phyloP scores from a whole-genome alignment of 495 filamentous ascomycete genomes.

The Tuber melanosporum region DNA sequence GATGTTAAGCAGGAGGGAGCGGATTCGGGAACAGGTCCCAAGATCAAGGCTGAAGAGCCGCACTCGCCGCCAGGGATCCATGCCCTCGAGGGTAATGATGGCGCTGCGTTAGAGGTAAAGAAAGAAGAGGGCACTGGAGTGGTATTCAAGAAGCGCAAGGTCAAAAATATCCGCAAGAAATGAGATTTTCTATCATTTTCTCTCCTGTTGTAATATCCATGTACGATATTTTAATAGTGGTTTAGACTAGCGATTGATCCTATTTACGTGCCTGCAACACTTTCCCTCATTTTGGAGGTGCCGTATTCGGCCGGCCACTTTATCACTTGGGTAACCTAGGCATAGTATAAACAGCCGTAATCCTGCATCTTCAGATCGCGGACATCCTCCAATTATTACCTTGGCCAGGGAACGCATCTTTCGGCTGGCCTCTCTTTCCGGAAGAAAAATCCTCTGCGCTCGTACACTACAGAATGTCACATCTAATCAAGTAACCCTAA shows the following conservation, averaged over 20 bases:
- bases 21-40: constrained; percentile 8
- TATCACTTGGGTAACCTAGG: not conserved
- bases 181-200: constrained; percentile 11
- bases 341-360: not conserved
- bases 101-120: constrained; percentile 38
- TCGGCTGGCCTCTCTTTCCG: not conserved
- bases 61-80: constrained; percentile 11
- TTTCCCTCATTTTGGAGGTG: not conserved
- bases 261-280: not conserved
- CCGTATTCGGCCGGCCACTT: not conserved
- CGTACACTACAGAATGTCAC: too few relatives aligned
- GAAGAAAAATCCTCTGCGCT: not conserved
- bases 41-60: constrained; percentile 45
- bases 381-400: not conserved
- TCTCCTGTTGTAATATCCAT: not conserved
- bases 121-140: constrained; percentile 46
- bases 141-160: constrained; percentile 87
- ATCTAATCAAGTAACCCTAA: not conserved
- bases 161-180: constrained; percentile 62
- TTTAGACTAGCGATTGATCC: not conserved
- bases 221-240: not conserved
- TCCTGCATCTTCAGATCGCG: not conserved
- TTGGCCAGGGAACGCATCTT: not conserved
- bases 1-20: constrained; percentile 28
- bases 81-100: constrained; percentile 32